Evolutionary conservation across 768 basidiomycete species (phyloP).

Genomic region (Termitomyces sp.): DNA sequence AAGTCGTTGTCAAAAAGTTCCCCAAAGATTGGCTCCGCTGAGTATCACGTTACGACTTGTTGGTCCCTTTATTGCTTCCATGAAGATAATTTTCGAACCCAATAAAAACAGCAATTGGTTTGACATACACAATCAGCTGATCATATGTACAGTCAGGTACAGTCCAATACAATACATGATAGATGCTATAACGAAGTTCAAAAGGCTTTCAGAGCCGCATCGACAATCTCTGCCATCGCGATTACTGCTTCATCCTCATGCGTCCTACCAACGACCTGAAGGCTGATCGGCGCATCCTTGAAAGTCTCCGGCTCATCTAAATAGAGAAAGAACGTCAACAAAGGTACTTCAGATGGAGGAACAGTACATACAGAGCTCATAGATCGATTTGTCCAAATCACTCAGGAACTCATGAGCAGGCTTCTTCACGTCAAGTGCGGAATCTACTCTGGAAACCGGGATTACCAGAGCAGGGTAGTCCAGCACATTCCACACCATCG

Average conservation of each 20-base stretch:
- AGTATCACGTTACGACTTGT: too few relatives aligned
- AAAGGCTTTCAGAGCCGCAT: constrained; percentile 33
- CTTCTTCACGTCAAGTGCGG: constrained; percentile 41
- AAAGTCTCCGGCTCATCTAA: constrained; percentile 52
- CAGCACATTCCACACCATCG: constrained; percentile 60
- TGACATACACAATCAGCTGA: too few relatives aligned
- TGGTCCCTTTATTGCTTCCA: too few relatives aligned
- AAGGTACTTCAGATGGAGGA: constrained; percentile 8
- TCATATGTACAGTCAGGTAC: too few relatives aligned
- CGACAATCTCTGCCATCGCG: constrained; percentile 58
- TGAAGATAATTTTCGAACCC: too few relatives aligned
- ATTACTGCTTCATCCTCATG: constrained; percentile 75
- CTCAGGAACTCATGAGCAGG: background rate
- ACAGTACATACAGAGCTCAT: background rate
- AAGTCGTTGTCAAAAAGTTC: too few relatives aligned
- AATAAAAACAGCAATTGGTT: too few relatives aligned
- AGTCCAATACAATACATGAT: too few relatives aligned
- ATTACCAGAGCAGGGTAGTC: constrained; percentile 60
- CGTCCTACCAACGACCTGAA: constrained; percentile 66
- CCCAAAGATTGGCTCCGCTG: too few relatives aligned
- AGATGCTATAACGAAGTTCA: background rate
- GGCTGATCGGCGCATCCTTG: constrained; percentile 51
- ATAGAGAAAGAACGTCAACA: background rate
- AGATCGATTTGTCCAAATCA: background rate
- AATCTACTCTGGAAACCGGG: constrained; percentile 63